These are phyloP conservation scores for Ophiorrhiza pumila DNA, from an alignment of 257 asterid species.

Conservation along the genomic window DNA sequence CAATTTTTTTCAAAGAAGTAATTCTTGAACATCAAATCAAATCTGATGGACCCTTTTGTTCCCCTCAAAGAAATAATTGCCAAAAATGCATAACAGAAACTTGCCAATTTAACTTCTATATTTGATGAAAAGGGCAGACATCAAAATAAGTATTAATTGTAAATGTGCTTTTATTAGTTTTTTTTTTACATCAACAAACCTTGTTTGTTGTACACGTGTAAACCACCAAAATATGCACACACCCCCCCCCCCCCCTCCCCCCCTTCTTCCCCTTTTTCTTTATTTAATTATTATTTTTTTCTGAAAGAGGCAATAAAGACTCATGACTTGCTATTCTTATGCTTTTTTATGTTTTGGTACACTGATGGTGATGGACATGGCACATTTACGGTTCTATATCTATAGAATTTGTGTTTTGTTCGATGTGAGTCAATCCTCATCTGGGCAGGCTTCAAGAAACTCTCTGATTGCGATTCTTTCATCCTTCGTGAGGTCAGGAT, in stretches of 20 bases:
- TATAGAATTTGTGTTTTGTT: background rate
- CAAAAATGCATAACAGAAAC: too few species aligned
- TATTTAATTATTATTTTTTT: too few species aligned
- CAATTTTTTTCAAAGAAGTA: too few species aligned
- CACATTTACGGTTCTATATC: background rate
- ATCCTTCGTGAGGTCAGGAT: conserved; percentile 52
- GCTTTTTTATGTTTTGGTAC: background rate
- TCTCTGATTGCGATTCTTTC: conserved; percentile 54
- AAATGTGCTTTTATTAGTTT: too few species aligned
- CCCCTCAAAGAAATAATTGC: background rate
- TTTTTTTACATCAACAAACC: too few species aligned
- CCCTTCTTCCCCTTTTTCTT: background rate
- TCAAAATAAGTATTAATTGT: too few species aligned
- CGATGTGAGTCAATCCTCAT: conserved; percentile 31
- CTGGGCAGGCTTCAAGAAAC: conserved; percentile 62
- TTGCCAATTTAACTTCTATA: too few species aligned
- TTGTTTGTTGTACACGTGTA: too few species aligned
- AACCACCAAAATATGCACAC: too few species aligned
- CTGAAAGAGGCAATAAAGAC: too few species aligned
- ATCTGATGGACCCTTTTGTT: background rate
- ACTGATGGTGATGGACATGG: background rate
- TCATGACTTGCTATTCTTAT: too few species aligned
- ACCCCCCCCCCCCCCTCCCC: background rate
- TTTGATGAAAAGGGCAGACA: too few species aligned
- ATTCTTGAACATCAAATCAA: background rate